Percentiles rank a stretch among this genome's conserved stretches.
Conservation (phyloP, 768 basidiomycete genomes). For the Pilatotrama ljubarskyi region DNA sequence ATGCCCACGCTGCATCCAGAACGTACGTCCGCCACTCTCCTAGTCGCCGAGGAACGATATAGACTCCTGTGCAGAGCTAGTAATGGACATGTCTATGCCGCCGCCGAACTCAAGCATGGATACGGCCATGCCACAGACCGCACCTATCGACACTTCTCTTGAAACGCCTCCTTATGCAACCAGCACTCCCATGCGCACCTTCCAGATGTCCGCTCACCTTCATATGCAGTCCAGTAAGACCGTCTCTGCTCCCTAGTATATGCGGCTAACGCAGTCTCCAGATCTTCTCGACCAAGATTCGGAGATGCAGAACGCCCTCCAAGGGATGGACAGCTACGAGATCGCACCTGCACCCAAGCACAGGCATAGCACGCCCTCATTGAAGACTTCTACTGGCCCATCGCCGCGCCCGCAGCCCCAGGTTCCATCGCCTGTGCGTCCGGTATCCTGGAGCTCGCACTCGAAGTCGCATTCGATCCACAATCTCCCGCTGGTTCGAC, state of each 20-base stretch:
- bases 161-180: slow-evolving; percentile 49
- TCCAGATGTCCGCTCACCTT: slow-evolving; percentile 55
- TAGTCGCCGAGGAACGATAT: neutral
- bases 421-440: slow-evolving; percentile 15
- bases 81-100: slow-evolving; percentile 24
- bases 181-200: slow-evolving; percentile 51
- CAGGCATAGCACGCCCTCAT: slow-evolving; percentile 5
- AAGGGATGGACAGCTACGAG: slow-evolving; percentile 55
- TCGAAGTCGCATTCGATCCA: slow-evolving; percentile 28
- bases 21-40: slow-evolving; percentile 16
- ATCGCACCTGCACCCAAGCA: slow-evolving; percentile 30
- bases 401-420: slow-evolving; percentile 10
- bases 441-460: slow-evolving; percentile 27
- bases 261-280: slow-evolving; percentile 28
- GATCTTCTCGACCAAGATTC: slow-evolving; percentile 71
- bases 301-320: slow-evolving; percentile 68
- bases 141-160: slow-evolving; percentile 34
- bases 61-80: slow-evolving; percentile 8
- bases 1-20: slow-evolving; percentile 21
- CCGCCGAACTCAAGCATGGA: slow-evolving; percentile 37
- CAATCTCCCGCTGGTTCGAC: slow-evolving; percentile 22
- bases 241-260: neutral
- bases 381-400: slow-evolving; percentile 2
- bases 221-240: slow-evolving; percentile 55
- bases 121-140: slow-evolving; percentile 39